These are phyloP conservation scores for Cyclostephanos tholiformis DNA, from an alignment of 108 stramenopile genomes.

Conservation along the genomic window DNA sequence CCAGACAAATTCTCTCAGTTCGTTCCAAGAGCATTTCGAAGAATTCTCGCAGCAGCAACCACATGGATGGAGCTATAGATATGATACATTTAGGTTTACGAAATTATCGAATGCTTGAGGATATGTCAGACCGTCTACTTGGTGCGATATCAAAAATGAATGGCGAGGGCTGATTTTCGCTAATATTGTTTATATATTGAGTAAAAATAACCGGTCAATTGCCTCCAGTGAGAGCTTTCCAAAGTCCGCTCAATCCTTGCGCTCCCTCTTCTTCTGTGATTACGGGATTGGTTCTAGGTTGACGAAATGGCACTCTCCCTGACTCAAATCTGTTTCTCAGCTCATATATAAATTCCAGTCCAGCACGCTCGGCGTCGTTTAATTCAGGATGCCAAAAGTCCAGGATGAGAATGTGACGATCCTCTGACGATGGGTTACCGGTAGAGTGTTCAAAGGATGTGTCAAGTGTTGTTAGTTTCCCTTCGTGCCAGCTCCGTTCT, in stretches of 20 bases:
- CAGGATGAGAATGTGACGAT: slow-evolving; percentile 92
- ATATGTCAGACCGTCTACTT: background rate
- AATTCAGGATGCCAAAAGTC: slow-evolving; percentile 97
- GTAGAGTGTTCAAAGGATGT: slow-evolving; percentile 93
- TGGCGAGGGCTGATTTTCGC: background rate
- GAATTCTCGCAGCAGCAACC: no score
- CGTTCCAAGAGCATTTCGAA: no score
- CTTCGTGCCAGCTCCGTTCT: slow-evolving; percentile 67
- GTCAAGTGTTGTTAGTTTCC: slow-evolving; percentile 83
- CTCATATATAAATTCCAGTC: slow-evolving; percentile 83
- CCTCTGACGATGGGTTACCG: slow-evolving; percentile 76
- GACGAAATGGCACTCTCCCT: slow-evolving; percentile 79
- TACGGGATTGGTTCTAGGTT: slow-evolving; percentile 48
- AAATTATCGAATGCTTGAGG: slow-evolving; percentile 14
- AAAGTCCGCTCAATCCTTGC: slow-evolving; percentile 61
- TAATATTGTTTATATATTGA: background rate
- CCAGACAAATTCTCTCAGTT: no score
- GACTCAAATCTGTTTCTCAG: slow-evolving; percentile 86
- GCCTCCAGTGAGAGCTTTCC: slow-evolving; percentile 57
- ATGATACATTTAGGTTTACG: slow-evolving; percentile 3
- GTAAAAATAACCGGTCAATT: slow-evolving; percentile 14
- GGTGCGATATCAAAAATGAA: background rate
- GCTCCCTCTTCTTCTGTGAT: slow-evolving; percentile 43
- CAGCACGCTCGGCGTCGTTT: slow-evolving; percentile 73
- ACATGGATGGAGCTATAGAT: background rate